phyloP scores from a whole-genome alignment of 2,329 filamentous ascomycete species.

The Paradendryphiella salina region DNA sequence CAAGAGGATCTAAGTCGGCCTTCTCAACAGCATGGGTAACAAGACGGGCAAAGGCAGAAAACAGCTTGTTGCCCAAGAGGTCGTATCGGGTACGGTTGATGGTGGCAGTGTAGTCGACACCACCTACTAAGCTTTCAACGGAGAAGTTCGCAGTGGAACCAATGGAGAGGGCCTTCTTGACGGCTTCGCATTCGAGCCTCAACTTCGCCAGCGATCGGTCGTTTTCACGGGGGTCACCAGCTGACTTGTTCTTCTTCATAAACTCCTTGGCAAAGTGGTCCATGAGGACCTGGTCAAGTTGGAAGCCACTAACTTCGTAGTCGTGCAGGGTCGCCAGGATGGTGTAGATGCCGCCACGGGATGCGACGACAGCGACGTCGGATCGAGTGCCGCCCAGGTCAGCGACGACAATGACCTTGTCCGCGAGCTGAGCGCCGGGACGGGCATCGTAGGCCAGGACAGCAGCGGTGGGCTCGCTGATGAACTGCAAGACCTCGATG shows the following conservation, averaged over 20 bases:
- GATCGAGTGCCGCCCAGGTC: constrained; percentile 92
- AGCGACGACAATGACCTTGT: constrained; percentile 90
- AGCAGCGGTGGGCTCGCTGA: constrained; percentile 87
- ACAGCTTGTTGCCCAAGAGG: constrained; percentile 81
- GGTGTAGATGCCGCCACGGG: constrained; percentile 93
- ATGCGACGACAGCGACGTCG: constrained; percentile 87
- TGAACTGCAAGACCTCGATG: constrained; percentile 88
- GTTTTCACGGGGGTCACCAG: constrained; percentile 75
- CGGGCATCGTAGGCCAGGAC: constrained; percentile 89
- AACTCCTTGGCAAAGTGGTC: constrained; percentile 99
- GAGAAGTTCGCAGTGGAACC: constrained; percentile 88
- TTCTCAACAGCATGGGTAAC: constrained; percentile 87
- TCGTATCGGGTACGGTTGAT: constrained; percentile 95
- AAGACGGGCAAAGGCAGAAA: constrained; percentile 83
- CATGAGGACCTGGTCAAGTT: constrained; percentile 87
- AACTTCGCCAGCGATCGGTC: constrained; percentile 85
- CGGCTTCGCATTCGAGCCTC: constrained; percentile 84
- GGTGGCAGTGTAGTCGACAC: constrained; percentile 86
- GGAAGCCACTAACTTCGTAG: constrained; percentile 85
- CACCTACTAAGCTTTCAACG: constrained; percentile 86
- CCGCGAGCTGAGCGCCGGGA: constrained; percentile 70
- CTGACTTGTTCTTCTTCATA: constrained; percentile 87
- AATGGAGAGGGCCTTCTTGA: constrained; percentile 89
- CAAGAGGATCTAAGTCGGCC: constrained; percentile 86
- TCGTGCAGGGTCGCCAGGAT: constrained; percentile 92